phyloP scores from a whole-genome alignment of 2,329 filamentous ascomycete genomes.

The Phaeoacremonium minimum region DNA sequence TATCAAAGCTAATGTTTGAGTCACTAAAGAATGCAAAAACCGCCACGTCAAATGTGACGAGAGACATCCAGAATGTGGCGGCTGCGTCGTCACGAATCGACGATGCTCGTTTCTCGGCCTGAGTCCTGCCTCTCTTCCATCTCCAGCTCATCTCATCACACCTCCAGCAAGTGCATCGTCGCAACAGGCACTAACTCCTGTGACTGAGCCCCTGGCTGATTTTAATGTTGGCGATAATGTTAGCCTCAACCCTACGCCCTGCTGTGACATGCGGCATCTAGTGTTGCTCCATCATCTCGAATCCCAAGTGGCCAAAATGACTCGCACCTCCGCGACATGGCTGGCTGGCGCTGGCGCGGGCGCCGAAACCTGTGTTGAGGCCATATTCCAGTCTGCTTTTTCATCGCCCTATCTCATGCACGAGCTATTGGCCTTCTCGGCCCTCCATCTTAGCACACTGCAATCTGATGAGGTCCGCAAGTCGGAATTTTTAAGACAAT shows the following conservation, averaged over 20 bases:
- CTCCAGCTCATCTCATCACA: not conserved
- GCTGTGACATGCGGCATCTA: not conserved
- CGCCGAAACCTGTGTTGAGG: too few relatives aligned
- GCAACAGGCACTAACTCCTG: not conserved
- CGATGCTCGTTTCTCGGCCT: not conserved
- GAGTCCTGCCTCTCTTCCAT: not conserved
- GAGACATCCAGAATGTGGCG: not conserved
- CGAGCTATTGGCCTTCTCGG: conserved; percentile 28
- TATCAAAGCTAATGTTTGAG: too few relatives aligned
- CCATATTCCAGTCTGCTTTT: conserved; percentile 13
- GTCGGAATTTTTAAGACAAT: not conserved
- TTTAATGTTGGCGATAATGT: not conserved
- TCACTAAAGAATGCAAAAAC: not conserved
- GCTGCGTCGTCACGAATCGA: not conserved
- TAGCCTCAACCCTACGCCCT: not conserved
- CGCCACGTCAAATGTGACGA: not conserved
- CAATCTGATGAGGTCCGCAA: not conserved
- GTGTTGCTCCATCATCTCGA: not conserved
- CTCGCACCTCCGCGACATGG: not conserved
- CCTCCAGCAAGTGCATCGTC: not conserved
- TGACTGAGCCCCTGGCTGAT: not conserved
- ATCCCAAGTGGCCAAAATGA: not conserved
- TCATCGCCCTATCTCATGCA: conserved; percentile 30
- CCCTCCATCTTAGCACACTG: conserved; percentile 27
- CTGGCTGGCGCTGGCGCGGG: too few relatives aligned